Conservation (phyloP, 1,139 yeast species). For the Williopsis jadinii region DNA sequence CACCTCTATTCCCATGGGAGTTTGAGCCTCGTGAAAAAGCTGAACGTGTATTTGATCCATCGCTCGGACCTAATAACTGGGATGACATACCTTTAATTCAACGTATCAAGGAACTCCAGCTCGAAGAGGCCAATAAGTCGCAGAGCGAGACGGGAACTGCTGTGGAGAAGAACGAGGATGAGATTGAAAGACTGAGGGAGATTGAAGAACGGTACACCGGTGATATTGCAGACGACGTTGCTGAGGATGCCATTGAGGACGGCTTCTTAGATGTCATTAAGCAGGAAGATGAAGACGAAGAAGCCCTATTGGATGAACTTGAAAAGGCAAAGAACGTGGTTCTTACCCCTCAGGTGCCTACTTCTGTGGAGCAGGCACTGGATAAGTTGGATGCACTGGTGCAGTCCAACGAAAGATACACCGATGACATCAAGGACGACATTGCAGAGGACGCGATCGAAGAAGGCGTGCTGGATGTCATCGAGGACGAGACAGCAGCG, state of each 20-base stretch:
- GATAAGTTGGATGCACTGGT: background rate
- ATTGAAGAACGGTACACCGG: conserved; percentile 14
- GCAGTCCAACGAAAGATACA: background rate
- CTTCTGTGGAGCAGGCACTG: background rate
- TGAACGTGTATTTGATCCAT: conserved; percentile 14
- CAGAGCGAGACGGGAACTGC: background rate
- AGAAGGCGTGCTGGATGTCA: background rate
- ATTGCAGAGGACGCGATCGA: background rate
- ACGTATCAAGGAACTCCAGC: conserved; percentile 14
- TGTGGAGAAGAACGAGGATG: conserved; percentile 5
- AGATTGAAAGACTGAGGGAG: conserved; percentile 15
- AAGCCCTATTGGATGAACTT: background rate
- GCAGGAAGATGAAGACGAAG: conserved; percentile 4
- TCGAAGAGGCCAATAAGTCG: conserved; percentile 4
- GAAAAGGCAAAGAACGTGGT: background rate
- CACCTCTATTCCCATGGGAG: conserved; percentile 26
- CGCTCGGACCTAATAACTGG: conserved; percentile 14
- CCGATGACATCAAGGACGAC: background rate
- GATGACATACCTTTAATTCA: conserved; percentile 15
- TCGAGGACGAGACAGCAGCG: background rate
- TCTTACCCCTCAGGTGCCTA: background rate
- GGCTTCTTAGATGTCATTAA: background rate
- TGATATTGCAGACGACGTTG: conserved; percentile 5
- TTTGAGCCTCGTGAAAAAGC: conserved; percentile 11
- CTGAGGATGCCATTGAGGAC: conserved; percentile 4